Evolutionary conservation across 2,329 filamentous ascomycete genomes (phyloP).

Genomic region (Cytospora leucostoma): DNA sequence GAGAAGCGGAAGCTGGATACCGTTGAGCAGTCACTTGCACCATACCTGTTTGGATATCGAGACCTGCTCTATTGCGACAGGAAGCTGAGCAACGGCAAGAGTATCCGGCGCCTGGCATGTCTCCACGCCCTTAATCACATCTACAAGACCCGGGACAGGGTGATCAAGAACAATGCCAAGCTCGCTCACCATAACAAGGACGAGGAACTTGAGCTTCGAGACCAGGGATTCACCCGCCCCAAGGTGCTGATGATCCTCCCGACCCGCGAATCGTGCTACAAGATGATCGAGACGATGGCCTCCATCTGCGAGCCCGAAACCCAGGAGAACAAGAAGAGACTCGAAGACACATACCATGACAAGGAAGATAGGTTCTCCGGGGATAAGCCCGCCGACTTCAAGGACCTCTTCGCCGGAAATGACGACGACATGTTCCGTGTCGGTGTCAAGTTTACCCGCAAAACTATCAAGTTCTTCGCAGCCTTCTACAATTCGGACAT

Average conservation of each 20-base stretch:
- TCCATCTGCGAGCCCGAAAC: slow-evolving; percentile 80
- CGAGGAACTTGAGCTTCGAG: slow-evolving; percentile 72
- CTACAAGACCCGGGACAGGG: slow-evolving; percentile 88
- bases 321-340: slow-evolving; percentile 92
- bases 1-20: slow-evolving; percentile 59
- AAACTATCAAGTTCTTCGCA: slow-evolving; percentile 91
- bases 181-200: slow-evolving; percentile 66
- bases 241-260: slow-evolving; percentile 91
- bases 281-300: slow-evolving; percentile 75
- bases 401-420: slow-evolving; percentile 87
- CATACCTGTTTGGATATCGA: slow-evolving; percentile 77
- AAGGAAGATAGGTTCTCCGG: slow-evolving; percentile 68
- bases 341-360: slow-evolving; percentile 78
- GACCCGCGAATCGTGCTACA: slow-evolving; percentile 82
- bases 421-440: slow-evolving; percentile 97
- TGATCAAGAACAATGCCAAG: slow-evolving; percentile 89
- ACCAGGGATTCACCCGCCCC: slow-evolving; percentile 93
- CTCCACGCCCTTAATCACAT: slow-evolving; percentile 90
- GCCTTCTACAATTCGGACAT: slow-evolving; percentile 97
- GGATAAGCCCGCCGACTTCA: slow-evolving; percentile 83
- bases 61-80: slow-evolving; percentile 78
- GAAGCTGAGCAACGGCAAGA: slow-evolving; percentile 66
- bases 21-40: slow-evolving; percentile 65
- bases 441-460: slow-evolving; percentile 95
- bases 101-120: slow-evolving; percentile 70